Conservation (phyloP, 495 filamentous ascomycete genomes). For the Aspergillus conjunctus region DNA sequence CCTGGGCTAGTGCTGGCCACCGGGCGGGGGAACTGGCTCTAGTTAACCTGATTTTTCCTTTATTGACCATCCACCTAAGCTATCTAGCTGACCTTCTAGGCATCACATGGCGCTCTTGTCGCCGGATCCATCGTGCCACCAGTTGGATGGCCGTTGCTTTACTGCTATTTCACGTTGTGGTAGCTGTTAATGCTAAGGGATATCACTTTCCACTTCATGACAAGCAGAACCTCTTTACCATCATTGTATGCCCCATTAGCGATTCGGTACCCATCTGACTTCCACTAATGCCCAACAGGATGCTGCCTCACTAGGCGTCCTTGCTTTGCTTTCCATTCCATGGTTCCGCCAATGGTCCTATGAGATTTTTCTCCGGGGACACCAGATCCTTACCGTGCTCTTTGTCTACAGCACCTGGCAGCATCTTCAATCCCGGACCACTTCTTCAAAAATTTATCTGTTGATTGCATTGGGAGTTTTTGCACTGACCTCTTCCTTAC, state of each 20-base stretch:
- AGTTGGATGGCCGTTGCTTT: slow-evolving; percentile 28
- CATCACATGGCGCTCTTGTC: slow-evolving; percentile 23
- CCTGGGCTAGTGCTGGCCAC: slow-evolving; percentile 16
- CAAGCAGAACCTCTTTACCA: slow-evolving; percentile 21
- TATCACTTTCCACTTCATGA: slow-evolving; percentile 20
- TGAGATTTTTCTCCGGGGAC: slow-evolving; percentile 36
- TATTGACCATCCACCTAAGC: slow-evolving; percentile 28
- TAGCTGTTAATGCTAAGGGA: slow-evolving; percentile 9
- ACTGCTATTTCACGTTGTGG: slow-evolving; percentile 23
- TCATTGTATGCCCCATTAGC: slow-evolving; percentile 23
- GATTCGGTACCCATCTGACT: neutral
- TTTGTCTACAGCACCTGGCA: slow-evolving; percentile 33
- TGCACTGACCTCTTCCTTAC: slow-evolving; percentile 20
- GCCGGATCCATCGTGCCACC: slow-evolving; percentile 26
- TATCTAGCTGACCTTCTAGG: slow-evolving; percentile 32
- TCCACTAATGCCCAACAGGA: slow-evolving; percentile 20
- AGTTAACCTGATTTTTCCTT: slow-evolving; percentile 27
- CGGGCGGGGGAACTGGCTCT: slow-evolving; percentile 28
- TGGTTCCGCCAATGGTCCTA: slow-evolving; percentile 31
- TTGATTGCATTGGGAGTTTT: slow-evolving; percentile 31
- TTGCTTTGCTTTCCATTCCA: slow-evolving; percentile 28
- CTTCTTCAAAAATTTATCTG: slow-evolving; percentile 31
- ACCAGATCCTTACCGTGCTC: slow-evolving; percentile 32
- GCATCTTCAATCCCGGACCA: slow-evolving; percentile 22
- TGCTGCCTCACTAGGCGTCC: slow-evolving; percentile 17